phyloP scores from a whole-genome alignment of 2,329 filamentous ascomycete genomes.

The Westerdykella aurantiaca region DNA sequence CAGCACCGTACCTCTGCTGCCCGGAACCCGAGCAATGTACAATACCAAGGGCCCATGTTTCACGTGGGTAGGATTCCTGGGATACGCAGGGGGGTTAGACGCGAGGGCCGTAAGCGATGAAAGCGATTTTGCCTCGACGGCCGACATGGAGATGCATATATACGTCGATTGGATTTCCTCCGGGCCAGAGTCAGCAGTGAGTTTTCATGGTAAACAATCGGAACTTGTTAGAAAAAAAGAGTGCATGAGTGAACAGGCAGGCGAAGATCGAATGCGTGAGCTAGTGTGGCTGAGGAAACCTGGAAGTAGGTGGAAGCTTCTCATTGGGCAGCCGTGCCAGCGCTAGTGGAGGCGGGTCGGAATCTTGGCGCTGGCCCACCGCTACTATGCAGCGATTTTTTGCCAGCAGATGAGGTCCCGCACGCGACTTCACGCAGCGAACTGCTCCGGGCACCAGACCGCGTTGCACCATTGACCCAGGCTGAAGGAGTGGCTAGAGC shows the following conservation, averaged over 20 bases:
- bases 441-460: too few species aligned
- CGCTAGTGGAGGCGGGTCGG: not conserved
- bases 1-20: conserved; percentile 65
- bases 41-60: conserved; percentile 68
- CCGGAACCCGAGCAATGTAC: conserved; percentile 90
- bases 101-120: conserved; percentile 74
- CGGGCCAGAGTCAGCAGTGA: too few species aligned
- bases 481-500: too few species aligned
- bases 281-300: too few species aligned
- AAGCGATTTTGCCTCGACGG: conserved; percentile 76
- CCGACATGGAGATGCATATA: conserved; percentile 14
- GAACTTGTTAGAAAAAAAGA: too few species aligned
- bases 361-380: too few species aligned
- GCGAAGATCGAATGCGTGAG: too few species aligned
- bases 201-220: too few species aligned
- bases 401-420: conserved; percentile 7
- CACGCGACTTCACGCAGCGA: too few species aligned
- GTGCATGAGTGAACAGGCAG: too few species aligned
- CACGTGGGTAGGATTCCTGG: conserved; percentile 65
- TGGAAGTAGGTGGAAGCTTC: conserved; percentile 1
- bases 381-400: conserved; percentile 4
- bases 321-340: conserved; percentile 13
- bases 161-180: not conserved
- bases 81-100: conserved; percentile 79
- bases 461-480: too few species aligned